phyloP scores from a whole-genome alignment of 2,329 filamentous ascomycete species.

The Tolypocladium capitatum region DNA sequence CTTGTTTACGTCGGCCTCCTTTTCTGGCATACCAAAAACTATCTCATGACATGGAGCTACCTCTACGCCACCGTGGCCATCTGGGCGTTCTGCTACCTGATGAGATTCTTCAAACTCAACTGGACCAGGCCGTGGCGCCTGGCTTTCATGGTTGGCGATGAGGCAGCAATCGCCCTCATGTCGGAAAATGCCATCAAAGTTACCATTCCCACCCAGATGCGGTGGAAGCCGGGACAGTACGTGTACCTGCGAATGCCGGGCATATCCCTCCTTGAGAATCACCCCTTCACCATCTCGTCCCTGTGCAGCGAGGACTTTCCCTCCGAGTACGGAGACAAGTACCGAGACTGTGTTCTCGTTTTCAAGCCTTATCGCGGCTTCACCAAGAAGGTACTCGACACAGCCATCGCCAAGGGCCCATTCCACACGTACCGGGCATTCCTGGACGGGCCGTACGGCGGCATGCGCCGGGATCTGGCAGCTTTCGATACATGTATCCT shows the following conservation, averaged over 20 bases:
- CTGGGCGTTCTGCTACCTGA: slow-evolving; percentile 60
- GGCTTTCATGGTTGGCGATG: slow-evolving; percentile 79
- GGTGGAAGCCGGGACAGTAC: slow-evolving; percentile 88
- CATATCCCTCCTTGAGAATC: slow-evolving; percentile 81
- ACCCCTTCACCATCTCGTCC: slow-evolving; percentile 90
- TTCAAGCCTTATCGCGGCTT: slow-evolving; percentile 90
- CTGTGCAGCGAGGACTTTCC: slow-evolving; percentile 88
- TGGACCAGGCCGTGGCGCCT: slow-evolving; percentile 72
- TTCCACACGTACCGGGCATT: slow-evolving; percentile 89
- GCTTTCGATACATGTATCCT: slow-evolving; percentile 90
- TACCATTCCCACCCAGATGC: slow-evolving; percentile 84
- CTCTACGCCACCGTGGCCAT: slow-evolving; percentile 70
- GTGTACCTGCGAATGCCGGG: slow-evolving; percentile 91
- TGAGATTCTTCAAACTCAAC: slow-evolving; percentile 75
- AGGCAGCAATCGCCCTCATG: slow-evolving; percentile 78
- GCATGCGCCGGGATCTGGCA: slow-evolving; percentile 79
- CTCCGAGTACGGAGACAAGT: slow-evolving; percentile 77
- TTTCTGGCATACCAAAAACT: slow-evolving; percentile 96
- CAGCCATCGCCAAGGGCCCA: slow-evolving; percentile 70
- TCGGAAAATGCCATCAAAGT: slow-evolving; percentile 92
- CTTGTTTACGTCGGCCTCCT: slow-evolving; percentile 70
- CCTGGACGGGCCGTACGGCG: slow-evolving; percentile 87
- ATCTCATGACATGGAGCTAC: slow-evolving; percentile 79
- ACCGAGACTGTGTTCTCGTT: slow-evolving; percentile 78
- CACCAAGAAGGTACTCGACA: slow-evolving; percentile 72